Conservation (phyloP, 1,139 yeast genomes). For the Debaryomycetaceae sp. region DNA sequence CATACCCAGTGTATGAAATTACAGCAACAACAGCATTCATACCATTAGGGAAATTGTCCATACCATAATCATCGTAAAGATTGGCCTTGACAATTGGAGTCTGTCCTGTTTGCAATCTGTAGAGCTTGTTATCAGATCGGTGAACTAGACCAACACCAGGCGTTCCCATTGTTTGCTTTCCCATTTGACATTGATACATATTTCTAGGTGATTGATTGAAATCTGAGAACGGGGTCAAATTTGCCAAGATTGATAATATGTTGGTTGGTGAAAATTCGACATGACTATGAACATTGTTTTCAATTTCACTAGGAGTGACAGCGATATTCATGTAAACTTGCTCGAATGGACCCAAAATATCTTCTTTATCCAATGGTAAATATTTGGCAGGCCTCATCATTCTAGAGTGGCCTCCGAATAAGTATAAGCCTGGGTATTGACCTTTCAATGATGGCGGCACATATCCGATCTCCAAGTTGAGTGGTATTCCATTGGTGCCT, state of each 20-base stretch:
- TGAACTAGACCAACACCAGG: conserved; percentile 94
- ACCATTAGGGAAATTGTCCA: conserved; percentile 99
- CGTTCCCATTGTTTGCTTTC: conserved; percentile 99
- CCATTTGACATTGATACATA: conserved; percentile 99
- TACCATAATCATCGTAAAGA: conserved; percentile 90
- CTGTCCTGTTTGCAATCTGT: conserved; percentile 92
- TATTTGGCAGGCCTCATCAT: conserved; percentile 96
- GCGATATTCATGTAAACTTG: conserved; percentile 97
- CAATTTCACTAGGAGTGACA: conserved; percentile 89
- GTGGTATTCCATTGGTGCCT: conserved; percentile 71
- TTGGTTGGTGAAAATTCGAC: conserved; percentile 95
- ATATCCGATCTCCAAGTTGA: conserved; percentile 86
- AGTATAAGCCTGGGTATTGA: conserved; percentile 92
- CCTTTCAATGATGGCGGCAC: conserved; percentile 95
- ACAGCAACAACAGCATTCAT: conserved; percentile 98
- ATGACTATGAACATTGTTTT: conserved; percentile 77
- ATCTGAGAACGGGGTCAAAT: conserved; percentile 95
- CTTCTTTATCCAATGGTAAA: conserved; percentile 77
- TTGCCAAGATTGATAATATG: conserved; percentile 88
- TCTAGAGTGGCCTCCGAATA: conserved; percentile 89
- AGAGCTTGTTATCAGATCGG: conserved; percentile 91
- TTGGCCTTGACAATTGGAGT: conserved; percentile 96
- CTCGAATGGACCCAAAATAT: conserved; percentile 94
- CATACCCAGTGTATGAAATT: conserved; percentile 96
- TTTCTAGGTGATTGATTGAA: conserved; percentile 99